phyloP scores from a whole-genome alignment of 2,329 filamentous ascomycete species.

The Colletotrichum karsti region DNA sequence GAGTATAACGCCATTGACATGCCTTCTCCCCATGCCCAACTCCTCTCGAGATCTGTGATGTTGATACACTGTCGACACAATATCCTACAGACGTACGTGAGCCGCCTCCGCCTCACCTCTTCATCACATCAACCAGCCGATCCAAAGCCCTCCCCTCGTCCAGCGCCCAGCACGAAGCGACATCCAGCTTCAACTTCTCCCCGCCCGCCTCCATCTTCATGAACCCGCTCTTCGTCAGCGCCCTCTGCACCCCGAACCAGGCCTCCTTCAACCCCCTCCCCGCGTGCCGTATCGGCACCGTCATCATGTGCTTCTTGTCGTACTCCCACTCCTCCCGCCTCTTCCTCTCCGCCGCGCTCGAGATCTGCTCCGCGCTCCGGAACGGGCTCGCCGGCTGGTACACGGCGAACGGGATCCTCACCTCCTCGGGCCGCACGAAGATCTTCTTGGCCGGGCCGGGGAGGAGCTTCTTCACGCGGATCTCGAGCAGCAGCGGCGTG shows the following conservation, averaged over 20 bases:
- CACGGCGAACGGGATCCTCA: conserved; percentile 48
- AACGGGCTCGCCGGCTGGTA: conserved; percentile 30
- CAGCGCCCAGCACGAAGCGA: conserved; percentile 64
- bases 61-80: conserved; percentile 8
- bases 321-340: conserved; percentile 54
- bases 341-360: conserved; percentile 34
- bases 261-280: conserved; percentile 49
- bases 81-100: background rate
- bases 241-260: conserved; percentile 55
- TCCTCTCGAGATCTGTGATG: background rate
- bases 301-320: conserved; percentile 64
- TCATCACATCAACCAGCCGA: conserved; percentile 49
- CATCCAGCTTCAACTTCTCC: conserved; percentile 64
- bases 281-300: conserved; percentile 63
- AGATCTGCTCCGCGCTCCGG: conserved; percentile 35
- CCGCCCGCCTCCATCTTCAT: conserved; percentile 57
- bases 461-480: conserved; percentile 58
- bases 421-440: conserved; percentile 44
- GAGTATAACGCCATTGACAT: background rate
- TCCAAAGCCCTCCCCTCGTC: conserved; percentile 68
- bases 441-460: conserved; percentile 57
- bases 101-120: background rate
- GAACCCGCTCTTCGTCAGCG: conserved; percentile 66
- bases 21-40: background rate
- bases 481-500: conserved; percentile 56